Evolutionary conservation across 805 yeast genomes (phyloP), one percentile per base, ranked within the genome.

Genomic region (Suhomyces sp.): DNA sequence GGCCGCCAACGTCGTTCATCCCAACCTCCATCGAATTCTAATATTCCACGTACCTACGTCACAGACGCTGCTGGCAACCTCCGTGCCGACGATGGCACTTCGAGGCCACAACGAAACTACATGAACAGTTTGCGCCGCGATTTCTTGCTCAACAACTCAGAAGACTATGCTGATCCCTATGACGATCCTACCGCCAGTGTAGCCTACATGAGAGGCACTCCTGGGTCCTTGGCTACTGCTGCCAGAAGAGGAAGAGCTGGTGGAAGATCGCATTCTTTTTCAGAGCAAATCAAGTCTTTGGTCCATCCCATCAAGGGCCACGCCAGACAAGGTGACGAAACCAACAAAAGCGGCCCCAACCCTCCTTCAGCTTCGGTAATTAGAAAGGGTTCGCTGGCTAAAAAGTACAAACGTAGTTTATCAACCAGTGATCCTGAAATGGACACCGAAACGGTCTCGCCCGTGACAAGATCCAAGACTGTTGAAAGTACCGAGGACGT

Each of bases 251-350:
- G 57, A 7, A 49, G 60, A 20, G 31, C 48, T 17, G 47, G 56
- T 19, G 51, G 57, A 19, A 56, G 64, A 37, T 61, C 65, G 2
- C 66, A 57, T 22, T 59, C 62, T 44, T 48, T 61, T 33, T 53
- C 61, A 8, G 66, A 61, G 44, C 65, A 61, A 20, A 66, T 72
- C 31, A 73, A 65, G 58, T 63, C 68, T 15, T 62, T 69, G 39
- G 68, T 69, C 15, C 62, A 64, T 49, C 69, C 70, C 15, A 72
- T 60, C 21, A 44, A 48, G 20, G 35, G 44, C 37, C 51, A 25
- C 15, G 21, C 10, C 44, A 15, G 35, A 13, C 49, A 24, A 12
- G 17, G 39, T 24, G 22, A 35, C 4, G 40, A 35, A 17, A 17
- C 20, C 40, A 7, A 7, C 12, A 35, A 13, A 19, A 19, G 41